Conservation (phyloP, 805 yeast species). For the Sungouiella thailandica region DNA sequence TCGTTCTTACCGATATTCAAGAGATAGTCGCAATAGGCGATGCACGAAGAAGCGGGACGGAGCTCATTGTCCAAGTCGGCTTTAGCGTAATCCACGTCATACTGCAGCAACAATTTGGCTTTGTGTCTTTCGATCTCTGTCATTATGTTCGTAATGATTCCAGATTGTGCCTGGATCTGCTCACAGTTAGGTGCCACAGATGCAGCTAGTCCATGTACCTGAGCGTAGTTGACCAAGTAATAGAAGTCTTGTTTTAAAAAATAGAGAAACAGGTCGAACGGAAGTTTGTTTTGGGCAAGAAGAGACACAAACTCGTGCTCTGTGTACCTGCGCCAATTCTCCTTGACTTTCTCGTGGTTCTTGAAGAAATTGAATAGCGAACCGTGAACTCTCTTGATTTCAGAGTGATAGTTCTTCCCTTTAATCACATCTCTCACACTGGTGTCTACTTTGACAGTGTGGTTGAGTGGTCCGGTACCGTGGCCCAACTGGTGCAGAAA, state of each 20-base stretch:
- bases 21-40: conserved; percentile 58
- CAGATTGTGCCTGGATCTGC: conserved; percentile 46
- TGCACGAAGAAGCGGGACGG: conserved; percentile 51
- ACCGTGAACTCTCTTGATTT: conserved; percentile 1
- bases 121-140: conserved; percentile 55
- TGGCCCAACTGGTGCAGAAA: conserved; percentile 42
- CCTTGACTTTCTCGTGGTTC: conserved; percentile 49
- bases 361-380: conserved; percentile 44
- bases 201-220: conserved; percentile 60
- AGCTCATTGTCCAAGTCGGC: conserved; percentile 40
- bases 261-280: conserved; percentile 46
- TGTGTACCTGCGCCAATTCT: conserved; percentile 54
- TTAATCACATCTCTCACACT: conserved; percentile 5
- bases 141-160: conserved; percentile 47
- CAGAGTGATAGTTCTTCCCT: conserved; percentile 3
- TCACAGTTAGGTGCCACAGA: conserved; percentile 53
- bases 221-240: conserved; percentile 64
- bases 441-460: conserved; percentile 31
- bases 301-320: conserved; percentile 57
- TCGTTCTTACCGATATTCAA: conserved; percentile 45
- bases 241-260: conserved; percentile 63
- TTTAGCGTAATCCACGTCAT: conserved; percentile 37
- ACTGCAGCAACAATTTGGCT: conserved; percentile 36
- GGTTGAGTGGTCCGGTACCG: conserved; percentile 77
- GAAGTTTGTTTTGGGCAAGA: conserved; percentile 49